phyloP scores from a whole-genome alignment of 345 rosid species.

The Eucalyptus marginata region DNA sequence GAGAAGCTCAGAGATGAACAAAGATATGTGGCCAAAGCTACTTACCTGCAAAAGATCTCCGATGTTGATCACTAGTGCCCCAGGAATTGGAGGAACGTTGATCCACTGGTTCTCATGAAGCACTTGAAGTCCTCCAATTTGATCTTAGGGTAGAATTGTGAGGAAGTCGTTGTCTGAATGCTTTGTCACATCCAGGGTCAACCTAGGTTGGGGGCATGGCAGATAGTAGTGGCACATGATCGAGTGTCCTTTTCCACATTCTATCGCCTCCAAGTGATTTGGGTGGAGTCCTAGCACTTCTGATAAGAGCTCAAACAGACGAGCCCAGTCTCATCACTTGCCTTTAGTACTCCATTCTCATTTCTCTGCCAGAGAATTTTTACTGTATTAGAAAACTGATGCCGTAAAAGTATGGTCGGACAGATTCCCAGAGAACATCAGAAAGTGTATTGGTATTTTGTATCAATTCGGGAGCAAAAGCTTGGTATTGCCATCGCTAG shows the following conservation, averaged over 20 bases:
- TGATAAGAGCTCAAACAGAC: constrained; percentile 21
- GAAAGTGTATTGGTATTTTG: neutral
- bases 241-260: constrained; percentile 9
- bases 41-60: constrained; percentile 48
- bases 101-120: constrained; percentile 28
- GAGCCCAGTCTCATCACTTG: constrained; percentile 7
- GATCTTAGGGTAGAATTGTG: constrained; percentile 36
- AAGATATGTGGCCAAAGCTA: neutral
- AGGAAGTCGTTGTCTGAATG: constrained; percentile 30
- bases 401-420: neutral
- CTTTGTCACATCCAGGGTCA: constrained; percentile 23
- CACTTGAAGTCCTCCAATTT: constrained; percentile 42
- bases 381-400: neutral
- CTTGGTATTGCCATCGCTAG: neutral
- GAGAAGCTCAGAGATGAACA: neutral
- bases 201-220: constrained; percentile 36
- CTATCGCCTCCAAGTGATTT: constrained; percentile 22
- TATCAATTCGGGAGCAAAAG: neutral
- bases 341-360: constrained; percentile 18
- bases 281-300: constrained; percentile 33
- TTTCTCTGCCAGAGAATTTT: constrained; percentile 4
- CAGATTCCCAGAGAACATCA: neutral
- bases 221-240: constrained; percentile 34
- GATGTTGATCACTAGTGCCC: constrained; percentile 26
- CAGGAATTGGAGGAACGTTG: constrained; percentile 27